Conservation (phyloP, 495 filamentous ascomycete species). For the Parathielavia appendiculata region DNA sequence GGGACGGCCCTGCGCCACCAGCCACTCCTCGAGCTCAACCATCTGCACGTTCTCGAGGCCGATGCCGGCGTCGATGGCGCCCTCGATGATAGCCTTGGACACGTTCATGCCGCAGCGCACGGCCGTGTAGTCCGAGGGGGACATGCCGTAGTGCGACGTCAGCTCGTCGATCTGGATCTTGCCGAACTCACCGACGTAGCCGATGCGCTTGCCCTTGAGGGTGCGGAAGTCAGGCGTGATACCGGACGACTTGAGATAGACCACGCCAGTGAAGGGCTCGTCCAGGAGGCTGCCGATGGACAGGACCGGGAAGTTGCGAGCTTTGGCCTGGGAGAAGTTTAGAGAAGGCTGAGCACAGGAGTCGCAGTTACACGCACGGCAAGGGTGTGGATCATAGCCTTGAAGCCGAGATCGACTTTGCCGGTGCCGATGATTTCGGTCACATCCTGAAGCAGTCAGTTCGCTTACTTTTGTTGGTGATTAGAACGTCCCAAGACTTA, state of each 20-base stretch:
- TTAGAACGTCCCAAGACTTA: no score
- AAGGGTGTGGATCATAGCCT: constrained; percentile 71
- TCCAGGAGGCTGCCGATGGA: constrained; percentile 65
- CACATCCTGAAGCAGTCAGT: constrained; percentile 43
- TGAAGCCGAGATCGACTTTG: constrained; percentile 69
- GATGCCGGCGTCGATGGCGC: constrained; percentile 63
- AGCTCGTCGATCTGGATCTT: constrained; percentile 75
- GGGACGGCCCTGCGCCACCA: constrained; percentile 53
- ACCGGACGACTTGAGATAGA: constrained; percentile 63
- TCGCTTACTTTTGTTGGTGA: no score
- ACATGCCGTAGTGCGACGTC: constrained; percentile 68
- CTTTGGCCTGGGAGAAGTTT: constrained; percentile 52
- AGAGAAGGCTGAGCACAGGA: neutral
- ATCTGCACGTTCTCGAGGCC: constrained; percentile 70
- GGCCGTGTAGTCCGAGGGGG: constrained; percentile 61
- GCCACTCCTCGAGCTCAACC: constrained; percentile 69
- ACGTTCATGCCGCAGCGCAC: constrained; percentile 53
- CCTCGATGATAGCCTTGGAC: constrained; percentile 53
- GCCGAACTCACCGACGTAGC: constrained; percentile 68
- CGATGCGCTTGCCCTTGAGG: constrained; percentile 65
- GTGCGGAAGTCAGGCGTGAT: constrained; percentile 61
- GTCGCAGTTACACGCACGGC: constrained; percentile 39
- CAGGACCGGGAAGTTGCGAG: constrained; percentile 61
- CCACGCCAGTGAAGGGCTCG: constrained; percentile 67
- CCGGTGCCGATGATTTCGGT: constrained; percentile 68